Evolutionary conservation across 768 basidiomycete genomes (phyloP).

Genomic region (Mycena albidolilacea): DNA sequence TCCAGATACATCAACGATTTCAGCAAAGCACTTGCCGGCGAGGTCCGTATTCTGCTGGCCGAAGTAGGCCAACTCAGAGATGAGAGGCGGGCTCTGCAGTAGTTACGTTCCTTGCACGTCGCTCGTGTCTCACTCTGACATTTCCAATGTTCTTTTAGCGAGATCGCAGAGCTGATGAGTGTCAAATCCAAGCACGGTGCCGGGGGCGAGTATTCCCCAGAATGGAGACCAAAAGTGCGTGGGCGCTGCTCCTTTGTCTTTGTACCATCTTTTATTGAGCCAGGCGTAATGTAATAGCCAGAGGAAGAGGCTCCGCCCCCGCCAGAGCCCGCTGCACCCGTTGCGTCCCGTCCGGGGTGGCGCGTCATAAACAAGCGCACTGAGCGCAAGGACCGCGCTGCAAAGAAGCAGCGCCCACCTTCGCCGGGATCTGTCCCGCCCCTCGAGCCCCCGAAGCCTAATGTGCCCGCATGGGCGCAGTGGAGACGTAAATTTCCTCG

Average conservation of each 20-base stretch:
- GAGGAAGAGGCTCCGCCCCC: constrained; percentile 35
- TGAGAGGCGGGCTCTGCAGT: constrained; percentile 81
- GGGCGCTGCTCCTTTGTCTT: constrained; percentile 34
- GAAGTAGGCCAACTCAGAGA: constrained; percentile 89
- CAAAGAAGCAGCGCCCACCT: constrained; percentile 58
- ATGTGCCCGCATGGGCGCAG: constrained; percentile 85
- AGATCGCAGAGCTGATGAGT: constrained; percentile 88
- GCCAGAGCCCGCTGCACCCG: constrained; percentile 59
- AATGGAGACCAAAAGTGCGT: constrained; percentile 76
- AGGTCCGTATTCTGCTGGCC: constrained; percentile 82
- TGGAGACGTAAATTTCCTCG: constrained; percentile 77
- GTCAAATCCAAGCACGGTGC: constrained; percentile 87
- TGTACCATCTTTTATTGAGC: constrained; percentile 7
- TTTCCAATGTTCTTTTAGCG: constrained; percentile 57
- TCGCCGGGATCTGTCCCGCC: constrained; percentile 60
- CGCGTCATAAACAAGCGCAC: constrained; percentile 78
- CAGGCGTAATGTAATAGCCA: constrained; percentile 12
- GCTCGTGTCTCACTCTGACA: constrained; percentile 5
- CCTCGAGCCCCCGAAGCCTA: constrained; percentile 63
- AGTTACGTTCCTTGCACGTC: constrained; percentile 64
- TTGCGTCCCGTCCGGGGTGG: constrained; percentile 80
- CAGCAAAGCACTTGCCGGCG: constrained; percentile 84
- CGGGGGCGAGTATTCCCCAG: constrained; percentile 83
- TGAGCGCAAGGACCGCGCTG: constrained; percentile 65
- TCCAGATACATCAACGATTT: constrained; percentile 83